Evolutionary conservation across 2,329 filamentous ascomycete species (phyloP).

Genomic region (Monilinia fructigena): DNA sequence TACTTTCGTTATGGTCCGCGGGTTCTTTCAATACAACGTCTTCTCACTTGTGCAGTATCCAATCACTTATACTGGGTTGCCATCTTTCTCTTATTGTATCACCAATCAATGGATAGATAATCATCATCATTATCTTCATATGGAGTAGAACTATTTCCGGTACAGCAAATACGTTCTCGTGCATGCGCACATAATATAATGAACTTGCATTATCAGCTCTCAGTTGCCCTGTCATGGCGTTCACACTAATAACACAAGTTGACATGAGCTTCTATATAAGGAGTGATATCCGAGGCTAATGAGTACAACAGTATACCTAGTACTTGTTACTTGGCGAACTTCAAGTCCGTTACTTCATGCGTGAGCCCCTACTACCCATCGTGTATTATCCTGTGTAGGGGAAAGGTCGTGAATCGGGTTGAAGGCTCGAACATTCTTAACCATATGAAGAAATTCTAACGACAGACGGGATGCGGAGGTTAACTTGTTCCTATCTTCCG

Average conservation of each 20-base stretch:
- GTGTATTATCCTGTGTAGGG: neutral
- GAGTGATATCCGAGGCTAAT: slow-evolving; percentile 3
- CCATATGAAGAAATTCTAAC: neutral
- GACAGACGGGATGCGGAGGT: neutral
- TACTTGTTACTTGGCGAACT: neutral
- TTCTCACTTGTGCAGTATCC: neutral
- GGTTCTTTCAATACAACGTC: no score
- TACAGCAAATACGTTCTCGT: neutral
- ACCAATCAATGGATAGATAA: neutral
- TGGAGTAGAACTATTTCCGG: no score
- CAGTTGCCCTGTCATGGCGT: neutral
- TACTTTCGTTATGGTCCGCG: no score
- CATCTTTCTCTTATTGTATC: neutral
- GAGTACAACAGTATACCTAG: neutral
- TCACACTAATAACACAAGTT: neutral
- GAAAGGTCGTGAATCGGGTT: neutral
- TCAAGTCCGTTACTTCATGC: neutral
- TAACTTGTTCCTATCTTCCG: neutral
- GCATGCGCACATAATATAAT: no score
- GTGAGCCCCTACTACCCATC: neutral
- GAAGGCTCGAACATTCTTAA: neutral
- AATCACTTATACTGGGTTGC: neutral
- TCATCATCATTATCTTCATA: no score
- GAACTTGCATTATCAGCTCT: neutral
- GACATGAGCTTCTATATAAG: neutral